Evolutionary conservation across 2,329 filamentous ascomycete species (phyloP), one percentile per base, ranked within the genome.

Genomic region (Fusarium illudens): DNA sequence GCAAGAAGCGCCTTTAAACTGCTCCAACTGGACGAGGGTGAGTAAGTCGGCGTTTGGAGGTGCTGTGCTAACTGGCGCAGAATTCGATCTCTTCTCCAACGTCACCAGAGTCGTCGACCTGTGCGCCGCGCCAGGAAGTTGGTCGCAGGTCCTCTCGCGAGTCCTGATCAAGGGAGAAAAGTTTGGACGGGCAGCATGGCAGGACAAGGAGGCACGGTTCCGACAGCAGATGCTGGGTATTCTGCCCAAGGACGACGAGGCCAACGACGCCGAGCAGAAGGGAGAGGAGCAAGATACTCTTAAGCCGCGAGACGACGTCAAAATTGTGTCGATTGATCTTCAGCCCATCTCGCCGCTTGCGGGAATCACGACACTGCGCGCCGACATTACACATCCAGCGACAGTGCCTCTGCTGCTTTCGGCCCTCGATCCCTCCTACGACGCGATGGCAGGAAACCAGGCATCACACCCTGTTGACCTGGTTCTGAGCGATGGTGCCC

Each of bases 1-100:
- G 96, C 96, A 27, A 88, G 96, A 60, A 97, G 94, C 71, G 96
- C 96, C 9, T 99, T 97, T 84, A 99, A 99, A 81, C 88, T 99
- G 22, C 89, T 99, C 12, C 96, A 99, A 79, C 89, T 99, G 22
- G 94, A 99, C 78, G 94, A 90, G 82, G 88, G 88, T 89, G 62
- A 63, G 73, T 62, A 33, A 29, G 48, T 25, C 30, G 15, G 10
- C 10, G 44, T 48, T 19, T 49, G 20, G 42, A 20, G 17, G 46
- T 22, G 37, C 42, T 12, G 37, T 37, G 58, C 52, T 74, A 56
- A 68, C 57, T 13, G 8, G 36, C 2, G 4, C 87, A 89, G 93
- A 97, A 82, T 99, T 98, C 81, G 92, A 97, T 75, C 87, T 99
- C 11, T 97, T 99, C 79, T 87, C 92, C 71, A 89, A 90, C 73